A percentile compares a stretch with the other conserved stretches of the same genome.
These are phyloP conservation scores for Dipteronia sinensis DNA, from an alignment of 345 rosid genomes.

Conservation along the genomic window DNA sequence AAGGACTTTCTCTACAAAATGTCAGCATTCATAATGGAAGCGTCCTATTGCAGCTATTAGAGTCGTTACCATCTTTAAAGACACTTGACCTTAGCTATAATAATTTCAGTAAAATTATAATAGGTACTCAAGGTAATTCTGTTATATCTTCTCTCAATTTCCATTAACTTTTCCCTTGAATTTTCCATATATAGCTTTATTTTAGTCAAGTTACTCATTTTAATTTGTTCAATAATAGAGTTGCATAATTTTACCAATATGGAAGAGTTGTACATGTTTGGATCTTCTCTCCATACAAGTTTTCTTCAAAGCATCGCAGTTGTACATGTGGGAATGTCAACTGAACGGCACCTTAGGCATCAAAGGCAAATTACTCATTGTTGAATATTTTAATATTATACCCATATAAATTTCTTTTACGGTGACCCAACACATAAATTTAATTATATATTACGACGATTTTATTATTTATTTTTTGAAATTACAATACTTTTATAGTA, in stretches of 20 bases:
- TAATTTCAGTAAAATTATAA: neutral
- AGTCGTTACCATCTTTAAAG: neutral
- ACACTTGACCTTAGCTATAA: neutral
- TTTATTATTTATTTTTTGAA: too few species aligned
- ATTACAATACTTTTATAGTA: too few species aligned
- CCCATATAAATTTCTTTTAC: too few species aligned
- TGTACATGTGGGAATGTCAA: too few species aligned
- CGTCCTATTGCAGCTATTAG: neutral
- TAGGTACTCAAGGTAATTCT: neutral
- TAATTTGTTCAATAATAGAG: neutral
- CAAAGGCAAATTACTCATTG: too few species aligned
- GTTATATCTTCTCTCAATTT: neutral
- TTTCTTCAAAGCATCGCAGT: too few species aligned
- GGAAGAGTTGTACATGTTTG: neutral
- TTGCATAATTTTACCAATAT: neutral
- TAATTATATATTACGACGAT: too few species aligned
- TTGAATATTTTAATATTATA: too few species aligned
- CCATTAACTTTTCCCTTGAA: neutral
- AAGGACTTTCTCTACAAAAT: fast-evolving
- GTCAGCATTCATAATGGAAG: neutral
- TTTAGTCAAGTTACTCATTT: neutral
- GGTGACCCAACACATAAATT: too few species aligned
- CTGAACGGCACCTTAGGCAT: too few species aligned
- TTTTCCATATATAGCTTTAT: too few species aligned
- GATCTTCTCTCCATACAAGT: too few species aligned